These are phyloP conservation scores for Glycine tomentella DNA, from an alignment of 306 rosid genomes.

Conservation along the genomic window DNA sequence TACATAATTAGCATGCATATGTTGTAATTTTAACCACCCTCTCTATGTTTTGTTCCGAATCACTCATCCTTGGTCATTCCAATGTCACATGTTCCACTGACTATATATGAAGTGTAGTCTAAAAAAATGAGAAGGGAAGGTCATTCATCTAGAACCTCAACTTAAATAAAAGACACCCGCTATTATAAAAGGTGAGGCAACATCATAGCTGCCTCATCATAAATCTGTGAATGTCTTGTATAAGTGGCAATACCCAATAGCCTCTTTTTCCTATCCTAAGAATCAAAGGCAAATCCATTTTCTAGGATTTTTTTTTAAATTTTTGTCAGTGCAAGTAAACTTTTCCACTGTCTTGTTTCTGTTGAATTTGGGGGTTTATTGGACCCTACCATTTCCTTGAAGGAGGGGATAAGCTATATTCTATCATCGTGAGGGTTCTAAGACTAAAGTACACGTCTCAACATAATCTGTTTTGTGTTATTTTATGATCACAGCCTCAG, in stretches of 20 bases:
- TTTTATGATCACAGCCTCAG: conserved; percentile 39
- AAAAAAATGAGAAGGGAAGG: conserved; percentile 25
- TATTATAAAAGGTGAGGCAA: conserved; percentile 47
- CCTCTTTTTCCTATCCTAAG: conserved; percentile 28
- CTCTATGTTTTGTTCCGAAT: background rate
- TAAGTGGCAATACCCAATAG: conserved; percentile 28
- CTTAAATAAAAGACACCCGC: conserved; percentile 26
- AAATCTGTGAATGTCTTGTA: conserved; percentile 47
- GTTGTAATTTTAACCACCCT: background rate
- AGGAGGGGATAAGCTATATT: conserved; percentile 51
- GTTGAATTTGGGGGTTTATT: conserved; percentile 42
- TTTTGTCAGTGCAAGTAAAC: conserved; percentile 36
- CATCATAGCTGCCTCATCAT: conserved; percentile 51
- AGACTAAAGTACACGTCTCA: conserved; percentile 29
- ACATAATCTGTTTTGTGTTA: conserved; percentile 21
- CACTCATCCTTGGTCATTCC: background rate
- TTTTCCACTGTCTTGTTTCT: conserved; percentile 44
- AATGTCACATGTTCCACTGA: conserved; percentile 17
- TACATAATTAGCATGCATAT: background rate
- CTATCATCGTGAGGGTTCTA: conserved; percentile 10
- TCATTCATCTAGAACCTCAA: conserved; percentile 37
- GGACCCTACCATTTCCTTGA: conserved; percentile 62
- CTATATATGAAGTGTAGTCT: background rate
- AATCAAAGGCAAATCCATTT: conserved; percentile 38
- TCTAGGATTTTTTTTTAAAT: background rate